Evolutionary conservation across 2,329 filamentous ascomycete species (phyloP), one percentile per base, ranked within the genome.

Genomic region (Blastomyces parvus): DNA sequence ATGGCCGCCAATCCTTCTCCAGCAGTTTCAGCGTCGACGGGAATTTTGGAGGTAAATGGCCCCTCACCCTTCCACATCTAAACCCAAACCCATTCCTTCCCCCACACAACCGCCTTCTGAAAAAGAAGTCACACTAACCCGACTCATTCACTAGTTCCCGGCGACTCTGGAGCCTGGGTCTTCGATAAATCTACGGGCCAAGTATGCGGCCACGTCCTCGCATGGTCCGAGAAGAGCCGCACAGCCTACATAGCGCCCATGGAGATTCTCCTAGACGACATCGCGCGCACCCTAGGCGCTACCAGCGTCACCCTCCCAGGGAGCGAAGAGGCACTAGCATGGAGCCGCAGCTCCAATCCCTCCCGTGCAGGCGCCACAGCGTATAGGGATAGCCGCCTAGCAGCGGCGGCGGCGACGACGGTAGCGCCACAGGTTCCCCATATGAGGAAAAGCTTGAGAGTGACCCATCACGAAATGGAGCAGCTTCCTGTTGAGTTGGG

Each of bases 191-290:
- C 83, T 6, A 82, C 86, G n/a, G 91, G 91, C 1, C 84, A 86
- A 46, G 85, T 97, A 2, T 94, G 90, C 69, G 93, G 93, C 0
- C 93, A 97, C 70, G 90, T 97, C 0, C 81, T 97, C 14, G 93
- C 93, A 0, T 96, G 89, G 86, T 93, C 88, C 68, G 84, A 86
- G 66, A 85, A 87, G 65, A 93, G 89, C 71, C 85, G 85, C 52
- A 87, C 91, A 5, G 91, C 91, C 0, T 97, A 96, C 74, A 94
- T 97, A 65, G 94, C 91, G 65, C 93, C 93, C 0, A 97, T 97
- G 93, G 90, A 97, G 63, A 83, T 97, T 2, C 78, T 96, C 14
- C 81, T 97, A 13, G 84, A 88, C 36, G 93, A 97, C 71, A 96
- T 97, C 63, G 88, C 86, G 36, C 84, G 88, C 66, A 91, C 88